Percentiles rank a stretch among this genome's conserved stretches.
These are phyloP conservation scores for Lactarius hatsudake DNA, from an alignment of 768 basidiomycete species.

Conservation along the genomic window DNA sequence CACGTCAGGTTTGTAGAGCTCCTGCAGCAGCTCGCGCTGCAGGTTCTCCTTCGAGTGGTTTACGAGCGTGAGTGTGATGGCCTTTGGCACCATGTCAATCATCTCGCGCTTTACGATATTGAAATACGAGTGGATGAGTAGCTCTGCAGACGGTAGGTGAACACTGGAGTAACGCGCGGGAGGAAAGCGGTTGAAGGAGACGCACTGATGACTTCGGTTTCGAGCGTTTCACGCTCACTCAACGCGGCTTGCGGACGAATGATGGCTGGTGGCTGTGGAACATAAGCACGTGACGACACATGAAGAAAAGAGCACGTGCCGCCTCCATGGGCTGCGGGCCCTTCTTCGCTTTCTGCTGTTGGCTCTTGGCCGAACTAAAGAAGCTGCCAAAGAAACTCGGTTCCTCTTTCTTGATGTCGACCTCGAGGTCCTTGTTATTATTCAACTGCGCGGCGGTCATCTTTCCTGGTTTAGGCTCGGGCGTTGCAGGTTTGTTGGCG, in stretches of 20 bases:
- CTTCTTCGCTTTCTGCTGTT: conserved; percentile 52
- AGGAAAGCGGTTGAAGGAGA: conserved; percentile 26
- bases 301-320: conserved; percentile 34
- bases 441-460: conserved; percentile 64
- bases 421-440: conserved; percentile 93
- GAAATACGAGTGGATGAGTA: conserved; percentile 95
- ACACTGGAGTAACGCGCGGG: neutral
- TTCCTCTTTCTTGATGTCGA: conserved; percentile 86
- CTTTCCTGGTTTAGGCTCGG: conserved; percentile 73
- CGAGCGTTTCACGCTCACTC: conserved; percentile 94
- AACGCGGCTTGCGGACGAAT: conserved; percentile 90
- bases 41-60: conserved; percentile 91
- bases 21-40: conserved; percentile 90
- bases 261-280: conserved; percentile 69
- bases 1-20: conserved; percentile 96
- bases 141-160: conserved; percentile 48
- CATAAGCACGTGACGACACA: conserved; percentile 35
- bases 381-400: conserved; percentile 93
- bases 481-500: conserved; percentile 70
- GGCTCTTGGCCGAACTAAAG: conserved; percentile 69
- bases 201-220: conserved; percentile 99
- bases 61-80: conserved; percentile 87
- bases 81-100: conserved; percentile 99
- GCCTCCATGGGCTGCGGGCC: conserved; percentile 56
- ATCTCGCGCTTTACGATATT: conserved; percentile 99